Conservation (phyloP, 192 early-diverging fungal genomes). For the Paraglomus brasilianum region DNA sequence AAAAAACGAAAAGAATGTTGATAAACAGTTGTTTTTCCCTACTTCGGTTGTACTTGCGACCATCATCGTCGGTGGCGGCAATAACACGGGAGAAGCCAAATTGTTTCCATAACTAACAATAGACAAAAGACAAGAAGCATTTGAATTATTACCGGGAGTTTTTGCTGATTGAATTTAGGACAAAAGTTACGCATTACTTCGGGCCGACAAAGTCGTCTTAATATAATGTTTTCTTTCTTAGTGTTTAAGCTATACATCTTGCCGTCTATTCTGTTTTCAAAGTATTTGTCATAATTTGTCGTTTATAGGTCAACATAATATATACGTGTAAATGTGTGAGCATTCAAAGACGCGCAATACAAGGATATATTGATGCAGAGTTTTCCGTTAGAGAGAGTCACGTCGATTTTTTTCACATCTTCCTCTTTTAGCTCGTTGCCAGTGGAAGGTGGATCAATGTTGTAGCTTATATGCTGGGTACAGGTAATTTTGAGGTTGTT, state of each 20-base stretch:
- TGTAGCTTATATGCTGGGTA: conserved; percentile 18
- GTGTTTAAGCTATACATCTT: conserved; percentile 20
- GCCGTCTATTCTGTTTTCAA: conserved; percentile 29
- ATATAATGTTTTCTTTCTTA: conserved; percentile 28
- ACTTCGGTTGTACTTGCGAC: conserved; percentile 22
- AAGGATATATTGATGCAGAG: conserved; percentile 25
- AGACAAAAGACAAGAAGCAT: no score
- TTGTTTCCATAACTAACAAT: conserved; percentile 23
- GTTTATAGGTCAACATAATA: neutral
- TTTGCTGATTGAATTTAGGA: no score
- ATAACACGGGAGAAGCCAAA: conserved; percentile 25
- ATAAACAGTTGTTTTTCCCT: no score
- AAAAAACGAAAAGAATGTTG: no score
- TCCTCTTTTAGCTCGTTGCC: conserved; percentile 3
- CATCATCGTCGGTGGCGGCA: neutral
- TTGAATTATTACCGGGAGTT: no score
- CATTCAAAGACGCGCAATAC: neutral
- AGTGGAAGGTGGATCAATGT: conserved; percentile 2
- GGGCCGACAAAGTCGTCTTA: conserved; percentile 17
- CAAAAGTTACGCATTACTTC: conserved; percentile 13
- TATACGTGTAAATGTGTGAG: neutral
- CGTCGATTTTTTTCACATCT: conserved; percentile 23
- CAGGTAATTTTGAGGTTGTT: conserved; percentile 21
- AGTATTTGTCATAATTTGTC: no score
- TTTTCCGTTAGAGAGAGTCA: conserved; percentile 1